Conservation (phyloP, 2,329 filamentous ascomycete species). For the Endoconidiophora laricicola region DNA sequence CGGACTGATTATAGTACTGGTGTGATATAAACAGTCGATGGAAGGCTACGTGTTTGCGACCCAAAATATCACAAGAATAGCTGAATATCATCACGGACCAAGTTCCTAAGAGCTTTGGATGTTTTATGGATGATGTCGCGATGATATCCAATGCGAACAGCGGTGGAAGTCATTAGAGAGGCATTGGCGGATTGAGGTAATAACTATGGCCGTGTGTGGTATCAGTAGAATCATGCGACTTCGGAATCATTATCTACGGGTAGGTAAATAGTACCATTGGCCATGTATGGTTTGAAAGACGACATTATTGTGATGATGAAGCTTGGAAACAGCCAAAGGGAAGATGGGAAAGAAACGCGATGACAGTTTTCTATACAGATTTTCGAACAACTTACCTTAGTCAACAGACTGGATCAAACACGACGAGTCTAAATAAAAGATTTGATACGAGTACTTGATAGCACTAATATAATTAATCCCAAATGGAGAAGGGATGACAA, state of each 20-base stretch:
- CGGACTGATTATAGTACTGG: neutral
- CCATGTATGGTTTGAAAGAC: neutral
- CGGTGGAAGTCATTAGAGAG: slow-evolving; percentile 2
- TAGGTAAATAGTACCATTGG: neutral
- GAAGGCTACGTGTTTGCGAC: slow-evolving; percentile 7
- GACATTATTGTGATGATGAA: slow-evolving; percentile 9
- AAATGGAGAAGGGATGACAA: slow-evolving; percentile 7
- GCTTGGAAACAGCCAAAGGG: slow-evolving; percentile 3
- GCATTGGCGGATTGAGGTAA: neutral
- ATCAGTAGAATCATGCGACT: slow-evolving; percentile 4
- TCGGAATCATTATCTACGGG: neutral
- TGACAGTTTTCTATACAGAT: neutral
- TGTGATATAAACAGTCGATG: neutral
- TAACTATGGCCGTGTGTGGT: neutral
- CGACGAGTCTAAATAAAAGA: neutral
- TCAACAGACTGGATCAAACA: neutral
- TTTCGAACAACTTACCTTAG: neutral
- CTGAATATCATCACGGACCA: neutral
- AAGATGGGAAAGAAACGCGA: slow-evolving; percentile 11
- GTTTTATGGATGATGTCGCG: slow-evolving; percentile 2
- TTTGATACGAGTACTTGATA: neutral
- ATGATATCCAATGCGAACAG: slow-evolving; percentile 1
- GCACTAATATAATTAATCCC: neutral
- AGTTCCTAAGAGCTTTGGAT: neutral
- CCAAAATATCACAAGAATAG: neutral